phyloP scores from a whole-genome alignment of 2,329 filamentous ascomycete genomes.

The Penicillium sp. region DNA sequence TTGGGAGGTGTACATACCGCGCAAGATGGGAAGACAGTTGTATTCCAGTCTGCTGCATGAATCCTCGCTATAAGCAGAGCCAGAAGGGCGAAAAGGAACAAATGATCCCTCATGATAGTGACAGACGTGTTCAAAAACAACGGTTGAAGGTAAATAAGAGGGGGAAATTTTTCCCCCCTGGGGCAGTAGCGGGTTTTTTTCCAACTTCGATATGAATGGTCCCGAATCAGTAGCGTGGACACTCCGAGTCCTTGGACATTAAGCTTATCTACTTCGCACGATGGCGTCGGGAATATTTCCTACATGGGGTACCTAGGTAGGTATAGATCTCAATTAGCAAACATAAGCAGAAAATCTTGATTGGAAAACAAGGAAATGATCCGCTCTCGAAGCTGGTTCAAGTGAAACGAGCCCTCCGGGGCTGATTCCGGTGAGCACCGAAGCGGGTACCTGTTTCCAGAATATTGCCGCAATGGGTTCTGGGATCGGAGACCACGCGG shows the following conservation, averaged over 20 bases:
- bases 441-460: neutral
- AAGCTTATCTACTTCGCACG: constrained; percentile 9
- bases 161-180: neutral
- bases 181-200: constrained; percentile 11
- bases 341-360: neutral
- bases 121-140: neutral
- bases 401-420: neutral
- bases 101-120: constrained; percentile 8
- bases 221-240: constrained; percentile 6
- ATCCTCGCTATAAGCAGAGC: constrained; percentile 7
- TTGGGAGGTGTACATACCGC: constrained; percentile 1
- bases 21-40: constrained; percentile 12
- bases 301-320: neutral
- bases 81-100: constrained; percentile 3
- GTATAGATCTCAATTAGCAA: neutral
- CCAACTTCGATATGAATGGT: neutral
- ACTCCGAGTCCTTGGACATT: neutral
- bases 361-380: neutral
- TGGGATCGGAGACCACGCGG: neutral
- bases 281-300: neutral
- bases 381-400: neutral
- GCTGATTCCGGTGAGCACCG: neutral
- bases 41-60: neutral
- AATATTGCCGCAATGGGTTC: too few species aligned
- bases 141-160: neutral